Evolutionary conservation across 805 yeast genomes (phyloP).

Genomic region (Pichia thaimueangensis): DNA sequence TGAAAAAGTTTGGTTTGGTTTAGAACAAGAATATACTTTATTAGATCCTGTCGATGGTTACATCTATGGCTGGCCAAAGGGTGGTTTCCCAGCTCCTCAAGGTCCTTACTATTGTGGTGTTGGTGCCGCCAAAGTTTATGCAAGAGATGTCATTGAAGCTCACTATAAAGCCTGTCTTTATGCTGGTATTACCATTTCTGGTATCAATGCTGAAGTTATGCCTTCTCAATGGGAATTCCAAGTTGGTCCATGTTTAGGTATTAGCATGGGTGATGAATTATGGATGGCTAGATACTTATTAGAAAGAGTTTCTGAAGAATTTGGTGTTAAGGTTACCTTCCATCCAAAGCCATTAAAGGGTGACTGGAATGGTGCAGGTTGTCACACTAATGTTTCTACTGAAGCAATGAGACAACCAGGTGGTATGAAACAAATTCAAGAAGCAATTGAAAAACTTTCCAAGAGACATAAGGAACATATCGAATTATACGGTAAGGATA

Average conservation of each 20-base stretch:
- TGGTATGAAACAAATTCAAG: conserved; percentile 92
- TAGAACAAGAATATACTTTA: conserved; percentile 97
- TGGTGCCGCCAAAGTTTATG: conserved; percentile 96
- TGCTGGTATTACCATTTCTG: conserved; percentile 86
- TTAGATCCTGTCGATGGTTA: conserved; percentile 78
- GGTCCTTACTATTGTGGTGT: conserved; percentile 99
- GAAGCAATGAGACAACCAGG: conserved; percentile 86
- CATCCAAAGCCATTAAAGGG: conserved; percentile 99
- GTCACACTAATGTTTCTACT: conserved; percentile 98
- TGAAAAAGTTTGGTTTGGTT: conserved; percentile 92
- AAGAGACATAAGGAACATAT: conserved; percentile 97
- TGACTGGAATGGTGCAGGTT: conserved; percentile 99
- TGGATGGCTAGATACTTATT: conserved; percentile 94
- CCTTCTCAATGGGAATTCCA: conserved; percentile 99
- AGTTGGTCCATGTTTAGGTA: conserved; percentile 97
- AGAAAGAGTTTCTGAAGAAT: conserved; percentile 95
- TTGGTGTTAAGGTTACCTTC: conserved; percentile 96
- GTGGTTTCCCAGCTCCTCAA: conserved; percentile 99
- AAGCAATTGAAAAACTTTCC: conserved; percentile 86
- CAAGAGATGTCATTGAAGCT: conserved; percentile 97
- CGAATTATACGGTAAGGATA: conserved; percentile 90
- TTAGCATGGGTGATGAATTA: conserved; percentile 93
- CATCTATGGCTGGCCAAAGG: conserved; percentile 98
- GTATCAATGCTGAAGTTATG: conserved; percentile 99
- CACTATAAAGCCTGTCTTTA: conserved; percentile 97